Evolutionary conservation across 768 basidiomycete species (phyloP).

Genomic region (Boletus eberwhitei): DNA sequence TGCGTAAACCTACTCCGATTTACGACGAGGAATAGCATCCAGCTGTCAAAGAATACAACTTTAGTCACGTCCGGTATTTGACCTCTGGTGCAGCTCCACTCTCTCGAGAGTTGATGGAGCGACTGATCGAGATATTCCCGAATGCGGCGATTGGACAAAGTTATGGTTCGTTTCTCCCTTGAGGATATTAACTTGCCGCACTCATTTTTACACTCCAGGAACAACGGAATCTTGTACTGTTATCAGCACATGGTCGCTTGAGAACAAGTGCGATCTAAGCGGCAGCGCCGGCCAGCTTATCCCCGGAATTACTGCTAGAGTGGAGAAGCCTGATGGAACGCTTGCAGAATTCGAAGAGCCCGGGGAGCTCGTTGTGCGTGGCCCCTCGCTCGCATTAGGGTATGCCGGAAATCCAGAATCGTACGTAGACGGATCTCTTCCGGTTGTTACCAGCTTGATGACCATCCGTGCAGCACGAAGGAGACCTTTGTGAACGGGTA

Average conservation of each 20-base stretch:
- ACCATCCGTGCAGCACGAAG: slow-evolving; percentile 42
- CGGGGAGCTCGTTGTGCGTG: slow-evolving; percentile 59
- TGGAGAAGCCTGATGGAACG: slow-evolving; percentile 56
- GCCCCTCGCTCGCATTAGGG: slow-evolving; percentile 57
- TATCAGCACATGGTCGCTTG: slow-evolving; percentile 43
- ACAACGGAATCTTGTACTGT: slow-evolving; percentile 63
- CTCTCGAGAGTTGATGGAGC: slow-evolving; percentile 46
- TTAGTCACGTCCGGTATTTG: slow-evolving; percentile 37
- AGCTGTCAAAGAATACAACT: slow-evolving; percentile 37
- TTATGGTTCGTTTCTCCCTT: slow-evolving; percentile 42
- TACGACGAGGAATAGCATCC: slow-evolving; percentile 32
- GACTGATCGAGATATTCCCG: slow-evolving; percentile 46
- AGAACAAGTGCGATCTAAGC: slow-evolving; percentile 43
- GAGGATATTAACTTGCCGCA: background rate
- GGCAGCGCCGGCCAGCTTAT: slow-evolving; percentile 59
- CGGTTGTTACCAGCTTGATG: slow-evolving; percentile 5
- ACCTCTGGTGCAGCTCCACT: slow-evolving; percentile 58
- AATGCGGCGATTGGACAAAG: slow-evolving; percentile 54
- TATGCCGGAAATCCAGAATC: slow-evolving; percentile 59
- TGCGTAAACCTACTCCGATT: background rate
- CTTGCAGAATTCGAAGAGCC: slow-evolving; percentile 54
- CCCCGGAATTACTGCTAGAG: slow-evolving; percentile 53
- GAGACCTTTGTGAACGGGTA: slow-evolving; percentile 58
- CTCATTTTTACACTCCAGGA: slow-evolving; percentile 34
- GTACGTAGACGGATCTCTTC: slow-evolving; percentile 37